Evolutionary conservation across 2,329 filamentous ascomycete species (phyloP), one percentile per base, ranked within the genome.

Genomic region (Aspergillus costaricaensis): DNA sequence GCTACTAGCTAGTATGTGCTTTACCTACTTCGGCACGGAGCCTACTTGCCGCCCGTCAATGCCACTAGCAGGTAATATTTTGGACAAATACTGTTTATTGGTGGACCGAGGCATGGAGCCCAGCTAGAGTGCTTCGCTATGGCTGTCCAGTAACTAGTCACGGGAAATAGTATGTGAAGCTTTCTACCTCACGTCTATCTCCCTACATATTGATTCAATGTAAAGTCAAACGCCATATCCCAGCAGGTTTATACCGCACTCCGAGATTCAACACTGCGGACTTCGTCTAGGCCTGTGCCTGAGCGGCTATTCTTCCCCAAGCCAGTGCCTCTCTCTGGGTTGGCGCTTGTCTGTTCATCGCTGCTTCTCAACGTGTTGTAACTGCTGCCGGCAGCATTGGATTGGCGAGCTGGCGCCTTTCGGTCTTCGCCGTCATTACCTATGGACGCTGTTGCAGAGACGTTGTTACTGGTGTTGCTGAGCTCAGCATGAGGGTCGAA

Each of bases 401-500:
- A 27, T 17, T 23, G 39, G 12, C 17, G 36, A 23, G 36, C 23
- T 12, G 19, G 15, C n/a, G 9, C 17, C 19, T 39, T 36, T 41
- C 14, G 51, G 25, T 39, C 21, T 8, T n/a, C 25, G 12, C 23
- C 19, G 10, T n/a, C 51, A 27, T 25, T 41, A 15, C 21, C 10
- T 6, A 9, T 32, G 7, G 21, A n/a, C 15, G 17, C 36, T 5
- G 36, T 7, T 17, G 17, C 39, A 36, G 48, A 53, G 27, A 21
- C 50, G 47, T 19, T 53, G 36, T 53, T 53, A 17, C 39, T 9
- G 21, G 6, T 8, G 21, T 39, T 41, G 30, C 51, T 17, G 30
- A 53, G 23, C 23, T 38, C 39, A 10, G 51, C 51, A 53, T 43
- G 51, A 15, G 51, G 51, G 21, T 53, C 19, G 51, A 53, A 53